These are phyloP conservation scores for Mentha longifolia DNA, from an alignment of 257 asterid genomes.

Conservation along the genomic window DNA sequence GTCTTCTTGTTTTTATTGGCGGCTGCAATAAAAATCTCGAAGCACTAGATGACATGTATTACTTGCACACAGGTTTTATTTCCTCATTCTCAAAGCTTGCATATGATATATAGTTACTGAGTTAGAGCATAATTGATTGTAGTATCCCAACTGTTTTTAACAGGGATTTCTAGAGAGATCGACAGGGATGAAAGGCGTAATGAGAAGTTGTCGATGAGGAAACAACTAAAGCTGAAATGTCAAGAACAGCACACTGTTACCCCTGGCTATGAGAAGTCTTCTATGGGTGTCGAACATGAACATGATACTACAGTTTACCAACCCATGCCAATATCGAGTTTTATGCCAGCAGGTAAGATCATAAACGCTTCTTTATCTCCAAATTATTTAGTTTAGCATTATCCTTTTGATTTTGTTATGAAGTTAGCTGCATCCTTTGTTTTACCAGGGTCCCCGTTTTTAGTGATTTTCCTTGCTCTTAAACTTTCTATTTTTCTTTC, in stretches of 20 bases:
- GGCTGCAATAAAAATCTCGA: slow-evolving; percentile 98
- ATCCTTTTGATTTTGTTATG: slow-evolving; percentile 23
- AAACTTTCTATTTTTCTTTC: too few relatives aligned
- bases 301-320: slow-evolving; percentile 57
- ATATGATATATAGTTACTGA: slow-evolving; percentile 28
- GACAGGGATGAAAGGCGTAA: slow-evolving; percentile 71
- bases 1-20: slow-evolving; percentile 82
- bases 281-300: slow-evolving; percentile 48
- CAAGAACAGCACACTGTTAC: slow-evolving; percentile 57
- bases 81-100: slow-evolving; percentile 24
- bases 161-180: slow-evolving; percentile 69
- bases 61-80: slow-evolving; percentile 78
- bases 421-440: background rate
- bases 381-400: background rate
- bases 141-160: slow-evolving; percentile 18
- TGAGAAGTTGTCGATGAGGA: slow-evolving; percentile 87
- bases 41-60: slow-evolving; percentile 89
- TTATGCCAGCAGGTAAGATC: slow-evolving; percentile 69
- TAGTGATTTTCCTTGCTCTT: background rate
- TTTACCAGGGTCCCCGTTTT: background rate
- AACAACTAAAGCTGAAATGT: slow-evolving; percentile 85
- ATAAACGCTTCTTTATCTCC: slow-evolving; percentile 7
- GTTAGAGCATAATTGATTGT: slow-evolving; percentile 24
- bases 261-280: slow-evolving; percentile 46
- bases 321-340: slow-evolving; percentile 64